These are phyloP conservation scores for Candida sojae DNA, from an alignment of 1,139 yeast genomes.

Conservation along the genomic window DNA sequence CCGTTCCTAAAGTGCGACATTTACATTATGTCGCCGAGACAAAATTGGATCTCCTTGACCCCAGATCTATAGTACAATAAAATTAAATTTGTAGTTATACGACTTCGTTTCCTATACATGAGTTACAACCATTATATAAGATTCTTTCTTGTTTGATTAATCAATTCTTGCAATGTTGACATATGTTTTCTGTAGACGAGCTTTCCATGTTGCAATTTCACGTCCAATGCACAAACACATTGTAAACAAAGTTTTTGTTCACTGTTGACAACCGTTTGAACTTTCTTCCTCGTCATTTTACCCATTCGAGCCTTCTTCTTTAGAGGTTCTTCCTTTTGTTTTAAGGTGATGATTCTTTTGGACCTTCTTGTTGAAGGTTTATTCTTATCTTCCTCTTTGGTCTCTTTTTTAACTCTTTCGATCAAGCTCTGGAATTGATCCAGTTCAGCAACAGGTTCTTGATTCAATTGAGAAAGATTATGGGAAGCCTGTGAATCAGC, in stretches of 20 bases:
- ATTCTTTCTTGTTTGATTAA: conserved; percentile 15
- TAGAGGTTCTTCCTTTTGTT: neutral
- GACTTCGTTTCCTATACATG: neutral
- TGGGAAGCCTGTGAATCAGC: conserved; percentile 10
- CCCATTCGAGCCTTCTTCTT: neutral
- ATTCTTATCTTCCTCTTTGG: conserved; percentile 1
- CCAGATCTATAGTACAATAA: too few relatives aligned
- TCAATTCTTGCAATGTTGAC: conserved; percentile 19
- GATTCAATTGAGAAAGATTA: conserved; percentile 6
- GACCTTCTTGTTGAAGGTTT: conserved; percentile 9
- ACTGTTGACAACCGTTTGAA: conserved; percentile 18
- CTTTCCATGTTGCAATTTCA: conserved; percentile 21
- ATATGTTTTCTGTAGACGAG: conserved; percentile 24
- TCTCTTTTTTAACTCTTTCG: conserved; percentile 17
- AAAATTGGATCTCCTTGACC: too few relatives aligned
- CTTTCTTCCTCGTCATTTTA: neutral
- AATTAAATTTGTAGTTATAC: too few relatives aligned
- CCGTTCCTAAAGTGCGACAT: too few relatives aligned
- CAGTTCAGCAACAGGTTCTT: conserved; percentile 15
- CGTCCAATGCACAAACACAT: conserved; percentile 14
- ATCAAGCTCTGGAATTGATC: conserved; percentile 20
- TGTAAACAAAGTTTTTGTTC: conserved; percentile 22
- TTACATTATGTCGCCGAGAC: too few relatives aligned
- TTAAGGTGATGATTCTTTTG: conserved; percentile 5
- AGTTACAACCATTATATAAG: conserved; percentile 4